These are phyloP conservation scores for Schrenkiella parvula DNA, from an alignment of 345 rosid genomes.

Conservation along the genomic window DNA sequence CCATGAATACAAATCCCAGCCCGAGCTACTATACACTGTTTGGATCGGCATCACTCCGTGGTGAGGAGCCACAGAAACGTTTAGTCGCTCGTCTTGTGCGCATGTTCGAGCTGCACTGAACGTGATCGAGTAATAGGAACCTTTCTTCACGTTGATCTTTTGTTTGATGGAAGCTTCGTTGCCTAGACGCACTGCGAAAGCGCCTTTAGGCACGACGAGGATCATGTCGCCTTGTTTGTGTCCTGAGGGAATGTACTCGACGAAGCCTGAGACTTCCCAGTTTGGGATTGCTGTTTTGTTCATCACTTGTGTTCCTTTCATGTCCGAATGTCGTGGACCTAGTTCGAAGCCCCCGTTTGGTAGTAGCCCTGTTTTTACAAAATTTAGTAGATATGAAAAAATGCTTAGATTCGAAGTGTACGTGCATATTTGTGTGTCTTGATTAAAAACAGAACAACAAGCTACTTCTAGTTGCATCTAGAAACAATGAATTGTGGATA, in stretches of 20 bases:
- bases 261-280: slow-evolving; percentile 75
- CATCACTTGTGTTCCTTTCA: slow-evolving; percentile 66
- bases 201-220: slow-evolving; percentile 79
- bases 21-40: slow-evolving; percentile 68
- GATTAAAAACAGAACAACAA: not conserved
- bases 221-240: slow-evolving; percentile 94
- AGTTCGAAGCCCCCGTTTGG: slow-evolving; percentile 77
- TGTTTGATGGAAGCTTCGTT: slow-evolving; percentile 90
- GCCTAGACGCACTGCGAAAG: slow-evolving; percentile 75
- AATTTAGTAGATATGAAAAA: no score
- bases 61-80: slow-evolving; percentile 68
- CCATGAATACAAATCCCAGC: slow-evolving; percentile 85
- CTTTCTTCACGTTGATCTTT: slow-evolving; percentile 39
- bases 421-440: not conserved
- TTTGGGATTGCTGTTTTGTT: slow-evolving; percentile 49
- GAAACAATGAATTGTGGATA: no score
- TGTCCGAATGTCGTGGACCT: slow-evolving; percentile 46
- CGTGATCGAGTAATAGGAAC: slow-evolving; percentile 60
- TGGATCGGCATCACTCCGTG: slow-evolving; percentile 72
- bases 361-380: slow-evolving; percentile 58
- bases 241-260: slow-evolving; percentile 82
- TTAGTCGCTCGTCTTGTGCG: slow-evolving; percentile 71
- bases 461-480: no score
- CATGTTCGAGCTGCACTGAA: slow-evolving; percentile 91
- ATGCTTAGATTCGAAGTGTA: not conserved